These are phyloP conservation scores for Suillus spraguei DNA, from an alignment of 768 basidiomycete species.

Conservation along the genomic window DNA sequence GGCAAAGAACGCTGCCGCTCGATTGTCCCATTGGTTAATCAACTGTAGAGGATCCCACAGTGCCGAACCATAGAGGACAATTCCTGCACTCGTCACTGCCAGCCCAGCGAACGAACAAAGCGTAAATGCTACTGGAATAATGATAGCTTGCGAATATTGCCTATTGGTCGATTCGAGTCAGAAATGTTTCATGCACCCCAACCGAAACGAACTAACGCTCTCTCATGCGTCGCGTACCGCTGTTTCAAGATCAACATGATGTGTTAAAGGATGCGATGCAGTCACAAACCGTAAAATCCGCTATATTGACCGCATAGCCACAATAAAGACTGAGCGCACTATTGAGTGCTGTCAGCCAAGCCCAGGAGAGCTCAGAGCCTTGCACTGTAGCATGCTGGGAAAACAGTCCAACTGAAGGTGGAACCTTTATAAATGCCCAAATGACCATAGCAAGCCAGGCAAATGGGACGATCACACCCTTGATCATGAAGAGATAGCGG, in stretches of 20 bases:
- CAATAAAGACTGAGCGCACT: slow-evolving; percentile 75
- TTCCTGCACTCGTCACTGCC: slow-evolving; percentile 77
- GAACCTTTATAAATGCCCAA: slow-evolving; percentile 75
- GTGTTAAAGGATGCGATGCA: neutral
- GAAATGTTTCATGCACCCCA: neutral
- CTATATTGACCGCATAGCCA: slow-evolving; percentile 77
- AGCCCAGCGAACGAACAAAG: slow-evolving; percentile 80
- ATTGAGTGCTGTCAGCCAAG: slow-evolving; percentile 78
- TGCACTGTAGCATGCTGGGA: slow-evolving; percentile 49
- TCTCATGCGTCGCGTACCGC: slow-evolving; percentile 73
- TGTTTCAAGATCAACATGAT: slow-evolving; percentile 30
- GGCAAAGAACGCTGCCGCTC: slow-evolving; percentile 84
- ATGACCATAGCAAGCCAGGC: slow-evolving; percentile 75
- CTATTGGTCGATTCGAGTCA: slow-evolving; percentile 33
- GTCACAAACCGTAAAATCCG: slow-evolving; percentile 70
- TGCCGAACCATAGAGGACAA: slow-evolving; percentile 62
- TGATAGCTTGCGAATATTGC: slow-evolving; percentile 72
- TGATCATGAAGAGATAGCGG: slow-evolving; percentile 73
- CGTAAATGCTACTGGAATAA: slow-evolving; percentile 80
- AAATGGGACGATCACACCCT: slow-evolving; percentile 63
- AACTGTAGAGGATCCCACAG: slow-evolving; percentile 78
- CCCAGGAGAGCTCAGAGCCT: slow-evolving; percentile 68
- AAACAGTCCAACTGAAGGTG: slow-evolving; percentile 62
- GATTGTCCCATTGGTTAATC: slow-evolving; percentile 82
- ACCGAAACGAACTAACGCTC: slow-evolving; percentile 44